Evolutionary conservation across 1,139 yeast species (phyloP).

Genomic region (Candida sojae): DNA sequence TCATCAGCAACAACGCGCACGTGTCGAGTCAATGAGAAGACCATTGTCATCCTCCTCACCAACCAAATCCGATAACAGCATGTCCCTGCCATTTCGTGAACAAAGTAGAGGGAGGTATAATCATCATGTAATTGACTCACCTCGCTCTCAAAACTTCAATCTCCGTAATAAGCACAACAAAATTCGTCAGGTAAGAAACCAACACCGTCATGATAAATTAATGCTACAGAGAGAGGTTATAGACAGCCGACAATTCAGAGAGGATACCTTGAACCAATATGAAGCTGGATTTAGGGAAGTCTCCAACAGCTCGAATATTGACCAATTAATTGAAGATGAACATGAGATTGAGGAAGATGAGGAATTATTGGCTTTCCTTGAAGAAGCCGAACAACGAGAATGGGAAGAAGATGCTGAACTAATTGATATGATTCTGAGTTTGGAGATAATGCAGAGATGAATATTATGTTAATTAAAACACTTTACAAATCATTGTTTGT

Average conservation of each 20-base stretch:
- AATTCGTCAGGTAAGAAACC: constrained; percentile 29
- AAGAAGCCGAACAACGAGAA: constrained; percentile 7
- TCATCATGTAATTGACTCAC: constrained; percentile 7
- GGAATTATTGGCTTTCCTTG: constrained; percentile 4
- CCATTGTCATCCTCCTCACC: constrained; percentile 23
- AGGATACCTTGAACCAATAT: constrained; percentile 19
- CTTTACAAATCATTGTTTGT: not conserved
- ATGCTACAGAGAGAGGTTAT: constrained; percentile 25
- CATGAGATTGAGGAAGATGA: constrained; percentile 13
- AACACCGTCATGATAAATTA: constrained; percentile 26
- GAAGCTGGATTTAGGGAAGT: constrained; percentile 19
- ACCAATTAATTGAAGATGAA: constrained; percentile 34
- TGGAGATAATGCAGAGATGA: constrained; percentile 4
- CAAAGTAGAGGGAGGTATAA: constrained; percentile 1
- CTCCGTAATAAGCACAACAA: constrained; percentile 29
- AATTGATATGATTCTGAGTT: constrained; percentile 11
- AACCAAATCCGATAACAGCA: not conserved
- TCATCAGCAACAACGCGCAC: constrained; percentile 18
- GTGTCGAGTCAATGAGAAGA: constrained; percentile 19
- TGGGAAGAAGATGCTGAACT: constrained; percentile 13
- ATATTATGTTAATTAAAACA: no score
- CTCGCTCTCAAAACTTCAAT: constrained; percentile 15
- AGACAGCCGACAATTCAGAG: constrained; percentile 23
- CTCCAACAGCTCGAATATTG: constrained; percentile 24
- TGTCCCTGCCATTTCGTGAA: constrained; percentile 7